A percentile compares a stretch with the other conserved stretches of the same genome.
phyloP scores from a whole-genome alignment of 1,284 basidiomycete genomes.

The Mycena sp. region DNA sequence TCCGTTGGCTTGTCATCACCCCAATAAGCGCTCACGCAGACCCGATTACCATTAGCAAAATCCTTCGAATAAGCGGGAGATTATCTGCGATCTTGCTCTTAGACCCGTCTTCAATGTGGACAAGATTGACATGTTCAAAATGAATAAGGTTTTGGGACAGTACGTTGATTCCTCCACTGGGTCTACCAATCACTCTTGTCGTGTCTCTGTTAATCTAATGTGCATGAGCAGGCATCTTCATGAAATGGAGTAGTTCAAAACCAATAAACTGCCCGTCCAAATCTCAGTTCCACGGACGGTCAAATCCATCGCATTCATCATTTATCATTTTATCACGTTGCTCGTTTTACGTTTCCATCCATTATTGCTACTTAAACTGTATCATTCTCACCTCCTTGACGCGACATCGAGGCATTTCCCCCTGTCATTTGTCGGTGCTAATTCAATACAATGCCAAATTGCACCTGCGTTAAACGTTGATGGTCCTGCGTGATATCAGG shows the following conservation, averaged over 20 bases:
- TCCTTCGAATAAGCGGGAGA: conserved; percentile 81
- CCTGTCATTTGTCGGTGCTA: neutral
- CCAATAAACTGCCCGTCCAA: neutral
- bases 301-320: no score
- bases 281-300: neutral
- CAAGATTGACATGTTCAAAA: conserved; percentile 87
- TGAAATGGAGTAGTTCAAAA: conserved; percentile 42
- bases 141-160: conserved; percentile 86
- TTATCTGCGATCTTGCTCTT: conserved; percentile 79
- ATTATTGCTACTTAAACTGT: conserved; percentile 16
- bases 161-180: no score
- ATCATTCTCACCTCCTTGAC: neutral
- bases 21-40: no score
- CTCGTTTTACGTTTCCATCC: neutral
- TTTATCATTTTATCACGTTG: neutral
- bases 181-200: neutral
- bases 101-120: conserved; percentile 78
- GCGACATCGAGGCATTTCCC: neutral
- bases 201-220: neutral
- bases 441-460: neutral
- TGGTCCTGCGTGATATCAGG: no score
- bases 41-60: no score
- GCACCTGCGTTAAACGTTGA: no score
- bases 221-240: conserved; percentile 33
- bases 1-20: neutral